Conservation (phyloP, 257 asterid genomes). For the Solanum dulcamara region DNA sequence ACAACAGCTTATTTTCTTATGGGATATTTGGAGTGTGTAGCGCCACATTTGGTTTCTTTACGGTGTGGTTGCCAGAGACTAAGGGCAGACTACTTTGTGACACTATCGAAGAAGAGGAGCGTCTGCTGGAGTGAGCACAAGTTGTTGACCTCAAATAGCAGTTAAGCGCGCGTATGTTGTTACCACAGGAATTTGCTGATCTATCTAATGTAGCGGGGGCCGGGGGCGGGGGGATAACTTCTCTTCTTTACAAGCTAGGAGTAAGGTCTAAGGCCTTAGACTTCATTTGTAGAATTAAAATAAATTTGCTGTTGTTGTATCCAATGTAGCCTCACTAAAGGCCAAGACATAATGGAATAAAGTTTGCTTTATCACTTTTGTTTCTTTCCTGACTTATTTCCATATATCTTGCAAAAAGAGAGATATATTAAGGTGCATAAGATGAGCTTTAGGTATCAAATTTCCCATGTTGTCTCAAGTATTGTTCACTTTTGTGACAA, state of each 20-base stretch:
- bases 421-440: background rate
- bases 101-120: constrained; percentile 50
- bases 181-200: background rate
- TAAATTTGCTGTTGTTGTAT: background rate
- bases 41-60: constrained; percentile 21
- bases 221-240: background rate
- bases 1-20: constrained; percentile 23
- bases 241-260: accelerated
- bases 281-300: background rate
- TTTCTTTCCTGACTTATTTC: background rate
- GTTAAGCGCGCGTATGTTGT: background rate
- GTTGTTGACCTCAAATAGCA: background rate
- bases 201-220: background rate
- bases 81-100: constrained; percentile 38
- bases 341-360: background rate
- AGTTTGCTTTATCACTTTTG: background rate
- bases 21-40: constrained; percentile 51
- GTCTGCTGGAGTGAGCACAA: background rate
- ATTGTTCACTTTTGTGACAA: too few relatives aligned
- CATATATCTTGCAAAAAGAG: background rate
- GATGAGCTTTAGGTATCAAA: background rate
- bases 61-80: constrained; percentile 52
- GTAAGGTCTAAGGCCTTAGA: accelerated
- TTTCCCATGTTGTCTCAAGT: background rate
- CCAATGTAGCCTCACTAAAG: background rate